Percentiles rank a stretch among this genome's conserved stretches.
phyloP scores from a whole-genome alignment of 2,329 filamentous ascomycete species.

The Alternaria ethzedia region DNA sequence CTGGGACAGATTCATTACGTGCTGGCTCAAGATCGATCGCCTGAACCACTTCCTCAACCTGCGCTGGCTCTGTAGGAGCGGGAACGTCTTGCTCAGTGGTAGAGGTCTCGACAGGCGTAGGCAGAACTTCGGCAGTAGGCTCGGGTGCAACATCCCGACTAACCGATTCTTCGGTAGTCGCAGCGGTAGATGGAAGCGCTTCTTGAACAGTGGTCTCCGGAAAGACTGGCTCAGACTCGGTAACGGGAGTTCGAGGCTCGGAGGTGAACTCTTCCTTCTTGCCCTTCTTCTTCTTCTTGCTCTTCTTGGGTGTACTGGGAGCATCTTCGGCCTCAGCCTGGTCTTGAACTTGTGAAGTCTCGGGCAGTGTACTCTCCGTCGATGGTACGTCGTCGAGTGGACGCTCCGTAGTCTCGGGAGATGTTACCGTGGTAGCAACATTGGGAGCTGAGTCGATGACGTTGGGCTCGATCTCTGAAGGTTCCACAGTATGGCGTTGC shows the following conservation, averaged over 20 bases:
- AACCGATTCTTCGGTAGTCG: slow-evolving; percentile 1
- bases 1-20: background rate
- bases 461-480: background rate
- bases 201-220: slow-evolving; percentile 3
- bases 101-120: background rate
- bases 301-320: slow-evolving; percentile 27
- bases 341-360: background rate
- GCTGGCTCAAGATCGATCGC: background rate
- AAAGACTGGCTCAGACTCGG: slow-evolving; percentile 6
- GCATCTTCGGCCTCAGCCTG: background rate
- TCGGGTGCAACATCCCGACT: background rate
- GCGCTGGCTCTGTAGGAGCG: background rate
- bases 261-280: slow-evolving; percentile 30
- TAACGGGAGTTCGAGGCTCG: slow-evolving; percentile 24
- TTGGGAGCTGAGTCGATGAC: background rate
- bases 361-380: background rate
- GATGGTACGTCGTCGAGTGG: background rate
- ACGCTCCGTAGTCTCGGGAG: background rate
- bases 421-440: background rate
- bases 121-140: background rate
- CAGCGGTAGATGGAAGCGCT: background rate
- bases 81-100: background rate
- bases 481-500: background rate
- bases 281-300: slow-evolving; percentile 39
- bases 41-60: background rate